Evolutionary conservation across 495 filamentous ascomycete genomes (phyloP).

Genomic region (Penicillium soppii): DNA sequence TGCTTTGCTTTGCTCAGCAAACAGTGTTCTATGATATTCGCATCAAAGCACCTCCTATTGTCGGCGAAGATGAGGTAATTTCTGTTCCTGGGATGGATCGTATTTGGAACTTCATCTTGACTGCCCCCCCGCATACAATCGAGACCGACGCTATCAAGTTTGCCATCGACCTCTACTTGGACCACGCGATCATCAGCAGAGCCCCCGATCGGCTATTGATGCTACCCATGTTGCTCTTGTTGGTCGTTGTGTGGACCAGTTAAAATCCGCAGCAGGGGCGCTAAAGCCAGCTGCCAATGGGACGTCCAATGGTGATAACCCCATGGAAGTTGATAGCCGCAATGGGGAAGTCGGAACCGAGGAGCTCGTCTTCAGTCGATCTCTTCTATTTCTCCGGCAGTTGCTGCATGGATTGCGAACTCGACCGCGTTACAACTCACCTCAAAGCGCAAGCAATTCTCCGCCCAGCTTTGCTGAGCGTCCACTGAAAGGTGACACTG

Average conservation of each 20-base stretch:
- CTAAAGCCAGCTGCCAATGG: slow-evolving; percentile 50
- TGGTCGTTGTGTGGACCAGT: slow-evolving; percentile 71
- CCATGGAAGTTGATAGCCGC: slow-evolving; percentile 47
- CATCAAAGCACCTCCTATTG: slow-evolving; percentile 36
- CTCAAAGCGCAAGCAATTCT: slow-evolving; percentile 24
- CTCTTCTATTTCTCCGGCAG: slow-evolving; percentile 58
- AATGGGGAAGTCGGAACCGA: slow-evolving; percentile 47
- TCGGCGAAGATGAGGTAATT: slow-evolving; percentile 46
- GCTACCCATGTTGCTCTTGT: slow-evolving; percentile 77
- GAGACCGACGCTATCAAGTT: slow-evolving; percentile 65
- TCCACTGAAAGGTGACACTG: slow-evolving; percentile 53
- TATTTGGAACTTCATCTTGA: slow-evolving; percentile 80
- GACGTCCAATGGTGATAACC: slow-evolving; percentile 40
- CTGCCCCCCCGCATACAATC: slow-evolving; percentile 65
- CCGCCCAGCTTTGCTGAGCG: slow-evolving; percentile 40
- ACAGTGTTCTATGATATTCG: slow-evolving; percentile 47
- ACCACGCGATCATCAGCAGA: slow-evolving; percentile 42
- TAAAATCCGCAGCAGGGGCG: slow-evolving; percentile 64
- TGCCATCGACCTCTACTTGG: slow-evolving; percentile 75
- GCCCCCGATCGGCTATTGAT: slow-evolving; percentile 51
- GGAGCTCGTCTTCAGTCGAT: slow-evolving; percentile 64
- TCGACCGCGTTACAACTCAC: slow-evolving; percentile 54
- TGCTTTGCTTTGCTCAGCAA: slow-evolving; percentile 67
- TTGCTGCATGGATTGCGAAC: slow-evolving; percentile 53
- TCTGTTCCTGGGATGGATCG: slow-evolving; percentile 66